A percentile compares a stretch with the other conserved stretches of the same genome.
Evolutionary conservation across 2,329 filamentous ascomycete genomes (phyloP).

Genomic region (Exophiala xenobiotica): DNA sequence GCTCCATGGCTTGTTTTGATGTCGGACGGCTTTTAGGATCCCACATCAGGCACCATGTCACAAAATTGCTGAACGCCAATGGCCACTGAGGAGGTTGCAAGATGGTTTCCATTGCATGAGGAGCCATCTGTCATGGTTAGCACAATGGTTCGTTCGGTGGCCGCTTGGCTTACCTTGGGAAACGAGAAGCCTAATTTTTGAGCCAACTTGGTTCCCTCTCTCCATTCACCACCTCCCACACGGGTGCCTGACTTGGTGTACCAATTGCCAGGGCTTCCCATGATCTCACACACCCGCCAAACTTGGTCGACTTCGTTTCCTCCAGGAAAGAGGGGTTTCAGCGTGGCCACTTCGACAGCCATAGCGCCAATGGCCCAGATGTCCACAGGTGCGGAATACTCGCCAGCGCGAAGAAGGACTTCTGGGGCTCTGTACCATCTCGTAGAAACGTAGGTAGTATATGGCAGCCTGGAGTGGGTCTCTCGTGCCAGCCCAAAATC

Average conservation of each 20-base stretch:
- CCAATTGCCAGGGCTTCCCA: constrained; percentile 98
- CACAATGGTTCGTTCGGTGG: constrained; percentile 19
- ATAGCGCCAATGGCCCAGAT: constrained; percentile 99
- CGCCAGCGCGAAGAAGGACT: constrained; percentile 85
- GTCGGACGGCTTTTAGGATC: constrained; percentile 90
- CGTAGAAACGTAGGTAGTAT: constrained; percentile 97
- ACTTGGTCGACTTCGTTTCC: constrained; percentile 99
- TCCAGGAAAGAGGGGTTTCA: constrained; percentile 95
- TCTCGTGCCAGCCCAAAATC: constrained; percentile 97
- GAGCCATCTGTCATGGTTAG: constrained; percentile 72
- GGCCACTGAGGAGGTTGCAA: constrained; percentile 91
- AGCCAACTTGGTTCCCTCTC: constrained; percentile 85
- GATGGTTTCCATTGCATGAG: constrained; percentile 93
- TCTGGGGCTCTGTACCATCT: constrained; percentile 94
- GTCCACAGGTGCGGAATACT: constrained; percentile 96
- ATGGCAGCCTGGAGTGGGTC: constrained; percentile 92
- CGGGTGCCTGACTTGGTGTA: constrained; percentile 85
- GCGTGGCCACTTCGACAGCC: constrained; percentile 94
- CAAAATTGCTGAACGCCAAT: constrained; percentile 79
- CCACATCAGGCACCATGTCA: constrained; percentile 99
- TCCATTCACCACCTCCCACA: constrained; percentile 96
- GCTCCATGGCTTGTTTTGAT: constrained; percentile 87
- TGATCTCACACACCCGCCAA: constrained; percentile 98
- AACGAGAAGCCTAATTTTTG: constrained; percentile 98
- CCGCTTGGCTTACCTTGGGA: constrained; percentile 61